A percentile compares a stretch with the other conserved stretches of the same genome.
Conservation (phyloP, 345 rosid genomes). For the Populus ilicifolia region DNA sequence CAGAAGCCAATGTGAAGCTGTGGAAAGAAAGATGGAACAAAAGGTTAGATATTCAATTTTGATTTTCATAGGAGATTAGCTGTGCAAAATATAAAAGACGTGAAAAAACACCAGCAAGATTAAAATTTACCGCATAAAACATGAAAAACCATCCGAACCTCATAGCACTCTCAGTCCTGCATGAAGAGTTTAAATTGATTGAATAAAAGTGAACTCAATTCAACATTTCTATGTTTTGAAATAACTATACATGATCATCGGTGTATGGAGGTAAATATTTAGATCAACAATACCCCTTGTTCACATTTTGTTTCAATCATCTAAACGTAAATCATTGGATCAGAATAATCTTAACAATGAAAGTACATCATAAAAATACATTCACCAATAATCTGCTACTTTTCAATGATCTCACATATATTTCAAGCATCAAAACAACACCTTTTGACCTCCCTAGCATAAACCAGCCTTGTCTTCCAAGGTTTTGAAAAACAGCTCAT, state of each 20-base stretch:
- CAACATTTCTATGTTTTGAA: not conserved
- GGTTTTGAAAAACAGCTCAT: not conserved
- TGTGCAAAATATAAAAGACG: not conserved
- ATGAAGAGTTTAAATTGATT: not conserved
- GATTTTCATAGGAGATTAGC: not conserved
- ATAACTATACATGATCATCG: not conserved
- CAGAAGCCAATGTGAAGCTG: constrained; percentile 36
- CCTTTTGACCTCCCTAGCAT: not conserved
- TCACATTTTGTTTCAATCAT: not conserved
- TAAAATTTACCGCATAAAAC: constrained; percentile 17
- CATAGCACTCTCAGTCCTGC: constrained; percentile 34
- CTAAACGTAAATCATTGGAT: not conserved
- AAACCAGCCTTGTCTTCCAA: not conserved
- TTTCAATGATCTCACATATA: not conserved
- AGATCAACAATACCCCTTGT: not conserved
- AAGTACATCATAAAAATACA: not conserved
- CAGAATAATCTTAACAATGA: not conserved
- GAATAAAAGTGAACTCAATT: not conserved
- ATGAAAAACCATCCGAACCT: constrained; percentile 36
- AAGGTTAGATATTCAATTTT: not conserved
- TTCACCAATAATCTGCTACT: not conserved
- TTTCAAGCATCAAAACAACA: not conserved
- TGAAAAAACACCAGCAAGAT: constrained; percentile 16
- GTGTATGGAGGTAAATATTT: not conserved
- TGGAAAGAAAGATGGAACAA: not conserved